Base-by-base conservation (phyloP, 2,329 filamentous ascomycete genomes). In the Cladosporium austrohemisphaericum region DNA sequence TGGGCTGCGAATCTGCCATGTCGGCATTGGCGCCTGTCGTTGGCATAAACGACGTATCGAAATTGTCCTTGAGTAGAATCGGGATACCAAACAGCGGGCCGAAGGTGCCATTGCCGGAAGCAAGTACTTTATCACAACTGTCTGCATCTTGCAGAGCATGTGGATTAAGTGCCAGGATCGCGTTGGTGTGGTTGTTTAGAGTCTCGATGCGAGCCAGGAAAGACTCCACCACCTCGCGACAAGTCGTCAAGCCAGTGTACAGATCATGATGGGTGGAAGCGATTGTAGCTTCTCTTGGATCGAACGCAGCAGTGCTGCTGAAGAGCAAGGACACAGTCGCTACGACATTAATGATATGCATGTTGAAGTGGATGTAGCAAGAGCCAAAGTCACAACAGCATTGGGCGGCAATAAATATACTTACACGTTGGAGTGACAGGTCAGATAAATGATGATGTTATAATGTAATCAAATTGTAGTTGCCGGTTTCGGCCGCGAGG, bases 41-140 rank as follows among this genome's bases (percentile, higher is more conserved):
- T 35, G 74, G 74, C 64, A 81, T 75, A 16, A 74, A 72, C 0
- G 62, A 55, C 0, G 78, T 78, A 49, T 82, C 76, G 59, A 76
- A 83, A 58, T 84, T 85, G 64, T 85, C 82, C 61, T 85, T 85
- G 5, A 85, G 65, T 4, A 85, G 59, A 10, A 83, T 63, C 0
- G 82, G 81, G 14, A 85, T 70, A 59, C 81, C 82, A 61, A 84
- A 80, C 1, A 85, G 67, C 1, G 72, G 60, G 1, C 73, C 76
- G 22, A 54, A 53, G 0, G 73, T 74, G 19, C 69, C 66, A 58
- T 81, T 79, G 3, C 74, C 74, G 2, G 68, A 60, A 2, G 69
- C 64, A 6, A 81, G 62, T 10, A 61, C 59, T 9, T 57, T 53
- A 57, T 84, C 80, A 20, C 80, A 62, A 1, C 65, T 58, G 48